Conservation (phyloP, 106 monocot genomes). For the Dendrobium officinale region DNA sequence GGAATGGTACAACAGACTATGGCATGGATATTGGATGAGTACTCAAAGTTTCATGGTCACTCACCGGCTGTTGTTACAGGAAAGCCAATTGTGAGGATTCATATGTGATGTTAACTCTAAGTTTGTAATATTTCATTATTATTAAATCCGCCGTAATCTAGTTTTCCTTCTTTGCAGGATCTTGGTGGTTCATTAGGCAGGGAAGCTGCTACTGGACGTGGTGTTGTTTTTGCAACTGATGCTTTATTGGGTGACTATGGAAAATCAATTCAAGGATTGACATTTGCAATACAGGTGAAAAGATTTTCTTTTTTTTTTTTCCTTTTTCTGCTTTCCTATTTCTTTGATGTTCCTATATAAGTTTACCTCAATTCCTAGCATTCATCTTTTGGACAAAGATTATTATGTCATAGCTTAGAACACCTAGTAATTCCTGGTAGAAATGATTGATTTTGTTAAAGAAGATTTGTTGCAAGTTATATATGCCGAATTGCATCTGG, state of each 20-base stretch:
- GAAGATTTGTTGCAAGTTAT: no score
- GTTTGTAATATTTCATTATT: background rate
- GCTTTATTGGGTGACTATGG: conserved; percentile 68
- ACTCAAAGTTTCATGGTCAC: conserved; percentile 87
- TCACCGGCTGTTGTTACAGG: conserved; percentile 87
- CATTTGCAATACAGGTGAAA: conserved; percentile 77
- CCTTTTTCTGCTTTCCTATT: background rate
- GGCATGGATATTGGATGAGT: conserved; percentile 98
- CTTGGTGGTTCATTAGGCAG: conserved; percentile 94
- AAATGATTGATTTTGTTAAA: no score
- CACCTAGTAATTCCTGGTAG: no score
- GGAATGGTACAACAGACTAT: conserved; percentile 48
- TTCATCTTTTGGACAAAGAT: no score
- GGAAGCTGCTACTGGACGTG: conserved; percentile 85
- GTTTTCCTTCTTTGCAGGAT: conserved; percentile 36
- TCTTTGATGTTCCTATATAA: background rate
- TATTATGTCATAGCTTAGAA: no score
- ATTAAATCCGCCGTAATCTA: background rate
- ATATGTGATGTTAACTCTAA: background rate
- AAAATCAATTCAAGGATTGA: conserved; percentile 65
- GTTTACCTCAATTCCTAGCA: no score
- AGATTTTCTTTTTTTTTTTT: background rate
- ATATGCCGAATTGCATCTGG: no score
- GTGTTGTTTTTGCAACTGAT: conserved; percentile 75
- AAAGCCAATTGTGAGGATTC: conserved; percentile 76